phyloP scores from a whole-genome alignment of 2,329 filamentous ascomycete genomes.

The Trichoderma sp. region DNA sequence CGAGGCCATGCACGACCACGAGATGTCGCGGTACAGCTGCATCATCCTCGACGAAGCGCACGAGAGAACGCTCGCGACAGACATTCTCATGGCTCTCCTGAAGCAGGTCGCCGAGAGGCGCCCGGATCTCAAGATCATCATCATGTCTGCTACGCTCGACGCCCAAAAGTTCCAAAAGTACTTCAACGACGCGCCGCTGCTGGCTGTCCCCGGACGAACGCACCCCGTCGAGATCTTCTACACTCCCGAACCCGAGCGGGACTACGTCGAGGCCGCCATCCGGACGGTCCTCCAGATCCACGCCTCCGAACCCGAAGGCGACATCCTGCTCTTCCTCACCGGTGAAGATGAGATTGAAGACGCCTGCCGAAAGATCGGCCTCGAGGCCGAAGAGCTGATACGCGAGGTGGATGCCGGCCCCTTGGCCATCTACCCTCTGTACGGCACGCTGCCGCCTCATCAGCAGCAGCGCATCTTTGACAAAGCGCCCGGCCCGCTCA shows the following conservation, averaged over 20 bases:
- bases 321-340: slow-evolving; percentile 91
- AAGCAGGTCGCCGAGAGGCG: slow-evolving; percentile 85
- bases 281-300: slow-evolving; percentile 97
- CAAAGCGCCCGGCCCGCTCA: slow-evolving; percentile 73
- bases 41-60: slow-evolving; percentile 99
- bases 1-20: slow-evolving; percentile 94
- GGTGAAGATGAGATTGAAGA: slow-evolving; percentile 99
- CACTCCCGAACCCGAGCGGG: slow-evolving; percentile 90
- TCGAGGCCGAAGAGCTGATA: slow-evolving; percentile 90
- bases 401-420: slow-evolving; percentile 90
- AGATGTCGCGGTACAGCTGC: slow-evolving; percentile 89
- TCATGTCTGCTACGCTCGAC: slow-evolving; percentile 98
- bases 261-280: slow-evolving; percentile 95
- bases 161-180: slow-evolving; percentile 98
- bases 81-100: slow-evolving; percentile 94
- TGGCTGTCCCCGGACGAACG: slow-evolving; percentile 92
- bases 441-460: slow-evolving; percentile 86
- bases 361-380: slow-evolving; percentile 83
- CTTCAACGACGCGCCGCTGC: slow-evolving; percentile 89
- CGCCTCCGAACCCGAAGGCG: slow-evolving; percentile 86
- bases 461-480: slow-evolving; percentile 97
- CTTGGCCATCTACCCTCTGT: slow-evolving; percentile 87
- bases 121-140: slow-evolving; percentile 93
- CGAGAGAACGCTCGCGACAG: slow-evolving; percentile 94
- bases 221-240: slow-evolving; percentile 98